Evolutionary conservation across 2,329 filamentous ascomycete genomes (phyloP).

Genomic region (Stemphylium vesicarium): DNA sequence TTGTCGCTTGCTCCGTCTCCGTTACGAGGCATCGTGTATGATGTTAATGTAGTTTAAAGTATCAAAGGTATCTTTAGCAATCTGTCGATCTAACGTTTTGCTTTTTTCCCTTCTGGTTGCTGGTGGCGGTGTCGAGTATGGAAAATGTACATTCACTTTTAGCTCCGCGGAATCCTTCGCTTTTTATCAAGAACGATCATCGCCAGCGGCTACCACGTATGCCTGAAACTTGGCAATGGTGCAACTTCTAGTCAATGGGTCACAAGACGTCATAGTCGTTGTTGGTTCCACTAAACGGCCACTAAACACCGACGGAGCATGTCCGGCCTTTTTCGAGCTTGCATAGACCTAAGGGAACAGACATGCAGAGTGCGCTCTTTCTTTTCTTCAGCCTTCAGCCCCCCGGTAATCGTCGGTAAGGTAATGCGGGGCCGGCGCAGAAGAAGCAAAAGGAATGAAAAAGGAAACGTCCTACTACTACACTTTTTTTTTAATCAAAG

Average conservation of each 20-base stretch:
- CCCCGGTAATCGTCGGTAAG: background rate
- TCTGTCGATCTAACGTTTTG: too few species aligned
- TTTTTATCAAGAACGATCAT: background rate
- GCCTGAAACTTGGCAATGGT: conserved; percentile 11
- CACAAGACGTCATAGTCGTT: conserved; percentile 8
- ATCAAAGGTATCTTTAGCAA: too few species aligned
- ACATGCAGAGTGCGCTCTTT: too few species aligned
- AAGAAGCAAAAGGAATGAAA: background rate
- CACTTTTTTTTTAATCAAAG: too few species aligned
- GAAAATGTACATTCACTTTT: too few species aligned
- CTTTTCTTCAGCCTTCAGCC: background rate
- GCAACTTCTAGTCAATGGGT: background rate
- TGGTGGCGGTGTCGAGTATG: too few species aligned
- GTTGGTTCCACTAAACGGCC: background rate
- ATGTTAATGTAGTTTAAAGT: too few species aligned
- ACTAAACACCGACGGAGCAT: conserved; percentile 3
- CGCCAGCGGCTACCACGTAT: background rate
- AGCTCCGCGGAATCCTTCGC: background rate
- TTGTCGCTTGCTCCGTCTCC: conserved; percentile 51
- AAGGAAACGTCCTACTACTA: too few species aligned
- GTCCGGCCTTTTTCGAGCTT: background rate
- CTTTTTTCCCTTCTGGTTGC: too few species aligned
- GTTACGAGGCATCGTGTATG: conserved; percentile 54
- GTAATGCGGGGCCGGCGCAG: background rate
- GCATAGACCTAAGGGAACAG: too few species aligned